Evolutionary conservation across 2,329 filamentous ascomycete species (phyloP).

Genomic region (Monilinia fructicola): DNA sequence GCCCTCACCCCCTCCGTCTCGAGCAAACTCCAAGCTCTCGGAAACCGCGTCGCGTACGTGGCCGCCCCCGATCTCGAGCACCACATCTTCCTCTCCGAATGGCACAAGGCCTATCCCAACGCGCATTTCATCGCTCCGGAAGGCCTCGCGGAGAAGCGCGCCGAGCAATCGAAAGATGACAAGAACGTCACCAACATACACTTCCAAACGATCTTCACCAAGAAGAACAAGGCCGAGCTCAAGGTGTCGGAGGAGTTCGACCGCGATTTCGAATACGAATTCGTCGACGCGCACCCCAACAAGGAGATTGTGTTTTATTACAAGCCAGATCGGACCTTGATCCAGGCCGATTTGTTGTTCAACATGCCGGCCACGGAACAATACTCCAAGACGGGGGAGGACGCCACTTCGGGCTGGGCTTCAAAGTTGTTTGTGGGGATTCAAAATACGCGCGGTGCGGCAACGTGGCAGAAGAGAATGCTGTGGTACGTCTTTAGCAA

Average conservation of each 20-base stretch:
- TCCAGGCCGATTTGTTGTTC: slow-evolving; percentile 89
- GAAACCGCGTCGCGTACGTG: slow-evolving; percentile 76
- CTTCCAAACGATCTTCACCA: slow-evolving; percentile 68
- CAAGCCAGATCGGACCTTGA: slow-evolving; percentile 73
- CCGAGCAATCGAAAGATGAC: slow-evolving; percentile 55
- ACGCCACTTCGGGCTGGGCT: slow-evolving; percentile 55
- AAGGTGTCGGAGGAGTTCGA: slow-evolving; percentile 77
- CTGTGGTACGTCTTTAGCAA: slow-evolving; percentile 72
- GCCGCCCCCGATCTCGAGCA: slow-evolving; percentile 88
- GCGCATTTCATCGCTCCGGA: slow-evolving; percentile 81
- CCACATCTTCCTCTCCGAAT: slow-evolving; percentile 87
- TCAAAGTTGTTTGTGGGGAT: slow-evolving; percentile 58
- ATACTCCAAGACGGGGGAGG: slow-evolving; percentile 61
- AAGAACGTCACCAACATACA: slow-evolving; percentile 43
- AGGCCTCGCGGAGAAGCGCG: slow-evolving; percentile 80
- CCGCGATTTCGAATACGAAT: slow-evolving; percentile 81
- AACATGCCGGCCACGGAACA: slow-evolving; percentile 88
- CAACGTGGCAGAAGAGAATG: slow-evolving; percentile 76
- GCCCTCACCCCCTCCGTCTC: slow-evolving; percentile 75
- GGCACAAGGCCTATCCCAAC: slow-evolving; percentile 74
- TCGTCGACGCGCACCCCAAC: slow-evolving; percentile 75
- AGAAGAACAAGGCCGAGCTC: slow-evolving; percentile 50
- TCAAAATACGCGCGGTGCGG: slow-evolving; percentile 59
- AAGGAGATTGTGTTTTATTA: slow-evolving; percentile 87
- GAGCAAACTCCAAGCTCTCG: slow-evolving; percentile 62